Percentiles rank a stretch among this genome's conserved stretches.
These are phyloP conservation scores for Xylariaceae sp. DNA, from an alignment of 2,329 filamentous ascomycete species.

Conservation along the genomic window DNA sequence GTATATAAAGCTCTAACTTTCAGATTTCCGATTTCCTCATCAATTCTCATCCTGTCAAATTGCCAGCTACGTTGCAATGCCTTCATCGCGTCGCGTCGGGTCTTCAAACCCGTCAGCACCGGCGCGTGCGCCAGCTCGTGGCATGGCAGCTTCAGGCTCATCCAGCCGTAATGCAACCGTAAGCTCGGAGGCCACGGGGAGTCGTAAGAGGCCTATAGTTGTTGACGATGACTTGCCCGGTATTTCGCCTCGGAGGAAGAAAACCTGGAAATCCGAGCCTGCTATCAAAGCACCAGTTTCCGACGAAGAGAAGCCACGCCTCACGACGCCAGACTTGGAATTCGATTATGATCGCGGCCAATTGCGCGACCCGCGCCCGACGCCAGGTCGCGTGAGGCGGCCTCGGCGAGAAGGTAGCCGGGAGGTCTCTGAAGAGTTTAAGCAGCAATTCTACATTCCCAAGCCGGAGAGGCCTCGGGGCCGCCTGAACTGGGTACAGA, in stretches of 20 bases:
- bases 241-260: slow-evolving; percentile 1
- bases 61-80: neutral
- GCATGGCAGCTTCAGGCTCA: too few species aligned
- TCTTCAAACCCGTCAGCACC: neutral
- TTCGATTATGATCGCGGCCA: slow-evolving; percentile 31
- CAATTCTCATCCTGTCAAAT: neutral
- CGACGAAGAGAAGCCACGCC: slow-evolving; percentile 17
- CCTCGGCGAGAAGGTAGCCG: slow-evolving; percentile 4
- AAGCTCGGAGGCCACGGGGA: neutral
- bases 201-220: slow-evolving; percentile 15
- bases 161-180: too few species aligned
- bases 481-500: slow-evolving; percentile 18
- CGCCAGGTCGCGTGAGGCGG: slow-evolving; percentile 26
- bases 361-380: slow-evolving; percentile 30
- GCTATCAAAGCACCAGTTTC: slow-evolving; percentile 1
- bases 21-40: neutral
- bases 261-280: slow-evolving; percentile 3
- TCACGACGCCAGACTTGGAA: slow-evolving; percentile 32
- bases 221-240: neutral
- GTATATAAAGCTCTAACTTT: too few species aligned
- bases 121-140: too few species aligned
- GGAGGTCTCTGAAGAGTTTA: slow-evolving; percentile 17
- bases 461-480: slow-evolving; percentile 18
- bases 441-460: slow-evolving; percentile 18
- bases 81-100: neutral